Evolutionary conservation across 1,139 yeast genomes (phyloP).

Genomic region (Geotrichum macrosporum): DNA sequence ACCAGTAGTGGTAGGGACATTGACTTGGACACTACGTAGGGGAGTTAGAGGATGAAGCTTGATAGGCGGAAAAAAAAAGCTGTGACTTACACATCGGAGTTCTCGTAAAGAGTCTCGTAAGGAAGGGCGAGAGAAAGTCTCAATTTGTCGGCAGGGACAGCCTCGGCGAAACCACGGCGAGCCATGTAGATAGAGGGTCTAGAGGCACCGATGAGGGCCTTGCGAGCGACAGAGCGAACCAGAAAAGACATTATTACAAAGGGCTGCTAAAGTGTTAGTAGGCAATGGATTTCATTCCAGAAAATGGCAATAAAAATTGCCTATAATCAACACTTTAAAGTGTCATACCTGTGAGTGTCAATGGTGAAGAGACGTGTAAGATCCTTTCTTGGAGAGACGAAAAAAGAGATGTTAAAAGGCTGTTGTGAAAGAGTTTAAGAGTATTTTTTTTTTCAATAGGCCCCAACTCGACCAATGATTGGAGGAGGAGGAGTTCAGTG

Average conservation of each 20-base stretch:
- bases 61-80: neutral
- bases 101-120: constrained; percentile 41
- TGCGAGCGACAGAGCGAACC: constrained; percentile 29
- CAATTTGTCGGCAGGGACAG: constrained; percentile 71
- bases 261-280: neutral
- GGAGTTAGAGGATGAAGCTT: neutral
- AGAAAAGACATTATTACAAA: constrained; percentile 24
- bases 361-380: constrained; percentile 4
- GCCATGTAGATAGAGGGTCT: constrained; percentile 59
- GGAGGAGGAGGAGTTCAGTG: constrained; percentile 6
- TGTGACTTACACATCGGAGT: constrained; percentile 44
- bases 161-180: constrained; percentile 88
- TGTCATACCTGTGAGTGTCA: constrained; percentile 8
- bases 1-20: constrained; percentile 94
- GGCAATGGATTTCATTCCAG: neutral
- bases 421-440: neutral
- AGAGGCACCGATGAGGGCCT: constrained; percentile 36
- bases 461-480: constrained; percentile 9
- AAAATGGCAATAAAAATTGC: too few species aligned
- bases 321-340: constrained; percentile 1
- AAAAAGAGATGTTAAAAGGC: constrained; percentile 6
- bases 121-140: constrained; percentile 79
- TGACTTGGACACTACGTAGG: constrained; percentile 71
- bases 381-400: constrained; percentile 1
- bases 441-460: neutral